phyloP scores from a whole-genome alignment of 495 filamentous ascomycete genomes.

The Achaetomiella virescens region DNA sequence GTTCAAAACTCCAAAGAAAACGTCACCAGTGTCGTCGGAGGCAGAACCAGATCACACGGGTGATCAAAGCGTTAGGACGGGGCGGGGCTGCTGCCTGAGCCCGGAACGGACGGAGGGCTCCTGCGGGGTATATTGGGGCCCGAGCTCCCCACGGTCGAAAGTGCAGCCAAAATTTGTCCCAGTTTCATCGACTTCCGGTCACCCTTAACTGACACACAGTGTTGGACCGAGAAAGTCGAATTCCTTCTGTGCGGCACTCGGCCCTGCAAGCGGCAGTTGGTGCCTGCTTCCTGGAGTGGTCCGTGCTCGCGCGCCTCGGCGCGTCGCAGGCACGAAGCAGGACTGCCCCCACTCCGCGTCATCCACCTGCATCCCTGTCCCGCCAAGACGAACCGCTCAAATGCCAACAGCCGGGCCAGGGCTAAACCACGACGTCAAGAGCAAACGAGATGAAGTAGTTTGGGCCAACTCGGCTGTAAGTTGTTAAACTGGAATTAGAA shows the following conservation, averaged over 20 bases:
- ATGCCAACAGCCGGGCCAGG: conserved; percentile 3
- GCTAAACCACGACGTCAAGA: neutral
- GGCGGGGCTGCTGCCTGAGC: conserved; percentile 7
- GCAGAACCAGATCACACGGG: neutral
- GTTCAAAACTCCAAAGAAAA: no score
- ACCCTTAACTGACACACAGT: neutral
- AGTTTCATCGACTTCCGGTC: neutral
- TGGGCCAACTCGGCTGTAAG: neutral
- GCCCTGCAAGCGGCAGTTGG: neutral
- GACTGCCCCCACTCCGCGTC: conserved; percentile 3
- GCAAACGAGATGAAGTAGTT: neutral
- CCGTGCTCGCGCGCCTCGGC: conserved; percentile 9
- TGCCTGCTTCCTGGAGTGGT: neutral
- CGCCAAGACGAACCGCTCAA: conserved; percentile 6
- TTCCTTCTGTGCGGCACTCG: neutral
- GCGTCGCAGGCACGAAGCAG: conserved; percentile 1
- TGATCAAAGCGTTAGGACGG: neutral
- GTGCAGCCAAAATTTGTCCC: conserved; percentile 1
- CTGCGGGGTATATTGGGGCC: conserved; percentile 11
- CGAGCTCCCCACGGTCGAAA: neutral
- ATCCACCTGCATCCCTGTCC: neutral
- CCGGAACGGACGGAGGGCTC: neutral
- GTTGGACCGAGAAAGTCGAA: neutral
- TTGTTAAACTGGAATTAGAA: neutral
- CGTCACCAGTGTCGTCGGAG: no score